Evolutionary conservation across 257 asterid genomes (phyloP).

Genomic region (Scutellaria barbata): DNA sequence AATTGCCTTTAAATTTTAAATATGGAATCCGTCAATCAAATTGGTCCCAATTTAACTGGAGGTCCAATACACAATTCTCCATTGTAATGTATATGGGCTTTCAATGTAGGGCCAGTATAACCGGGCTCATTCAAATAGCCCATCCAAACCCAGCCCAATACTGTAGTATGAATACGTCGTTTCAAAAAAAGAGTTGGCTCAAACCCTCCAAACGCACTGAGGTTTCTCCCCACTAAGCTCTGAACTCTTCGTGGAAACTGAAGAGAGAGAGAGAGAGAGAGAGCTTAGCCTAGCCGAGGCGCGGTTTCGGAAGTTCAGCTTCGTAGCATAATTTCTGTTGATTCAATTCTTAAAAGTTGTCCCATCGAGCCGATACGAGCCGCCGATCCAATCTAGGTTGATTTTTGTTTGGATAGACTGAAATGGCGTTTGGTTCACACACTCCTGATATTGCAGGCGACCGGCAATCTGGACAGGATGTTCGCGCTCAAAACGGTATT

Average conservation of each 20-base stretch:
- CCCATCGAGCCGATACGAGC: constrained; percentile 11
- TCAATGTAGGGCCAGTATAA: too few relatives aligned
- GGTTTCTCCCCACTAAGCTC: constrained; percentile 12
- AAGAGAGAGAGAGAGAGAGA: background rate
- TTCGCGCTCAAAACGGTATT: constrained; percentile 79
- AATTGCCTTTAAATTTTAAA: too few relatives aligned
- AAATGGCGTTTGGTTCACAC: constrained; percentile 50
- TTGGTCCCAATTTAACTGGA: too few relatives aligned
- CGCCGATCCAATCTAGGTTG: constrained; percentile 21
- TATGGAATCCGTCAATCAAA: too few relatives aligned
- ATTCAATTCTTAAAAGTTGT: background rate
- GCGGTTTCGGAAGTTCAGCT: background rate
- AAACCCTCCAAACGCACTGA: constrained; percentile 22
- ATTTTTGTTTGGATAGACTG: background rate
- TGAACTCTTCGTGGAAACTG: background rate
- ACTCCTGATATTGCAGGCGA: constrained; percentile 72
- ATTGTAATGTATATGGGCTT: too few relatives aligned
- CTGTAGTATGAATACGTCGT: background rate
- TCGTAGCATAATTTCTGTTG: background rate
- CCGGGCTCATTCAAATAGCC: too few relatives aligned
- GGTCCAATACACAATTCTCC: too few relatives aligned
- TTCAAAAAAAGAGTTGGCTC: background rate
- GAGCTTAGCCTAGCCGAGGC: background rate
- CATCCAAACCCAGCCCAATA: too few relatives aligned
- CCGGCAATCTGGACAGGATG: constrained; percentile 88